A percentile compares a stretch with the other conserved stretches of the same genome.
Conservation (phyloP, 208 protist species). For the Trypanosoma boissoni region DNA sequence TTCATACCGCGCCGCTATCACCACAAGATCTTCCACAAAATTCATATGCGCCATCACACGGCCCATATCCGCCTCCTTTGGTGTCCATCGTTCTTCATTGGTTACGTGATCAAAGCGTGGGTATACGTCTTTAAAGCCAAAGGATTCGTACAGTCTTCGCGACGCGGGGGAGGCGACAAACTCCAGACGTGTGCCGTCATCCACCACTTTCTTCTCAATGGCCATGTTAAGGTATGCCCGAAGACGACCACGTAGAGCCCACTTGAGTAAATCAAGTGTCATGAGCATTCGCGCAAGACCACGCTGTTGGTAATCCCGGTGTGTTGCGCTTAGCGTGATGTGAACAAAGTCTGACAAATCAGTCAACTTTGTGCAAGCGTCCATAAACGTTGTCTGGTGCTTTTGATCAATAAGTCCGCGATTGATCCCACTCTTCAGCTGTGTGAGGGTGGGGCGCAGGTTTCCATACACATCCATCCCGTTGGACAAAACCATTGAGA, state of each 20-base stretch:
- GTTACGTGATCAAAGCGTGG: slow-evolving; percentile 66
- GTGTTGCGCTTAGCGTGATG: slow-evolving; percentile 82
- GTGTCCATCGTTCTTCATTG: slow-evolving; percentile 63
- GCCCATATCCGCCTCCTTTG: slow-evolving; percentile 77
- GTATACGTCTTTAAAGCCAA: slow-evolving; percentile 77
- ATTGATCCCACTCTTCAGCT: slow-evolving; percentile 62
- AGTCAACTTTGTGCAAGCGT: slow-evolving; percentile 43
- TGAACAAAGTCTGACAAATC: slow-evolving; percentile 83
- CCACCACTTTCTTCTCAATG: slow-evolving; percentile 73
- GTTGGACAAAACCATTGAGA: slow-evolving; percentile 69
- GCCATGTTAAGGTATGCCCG: slow-evolving; percentile 84
- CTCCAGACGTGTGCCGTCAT: slow-evolving; percentile 55
- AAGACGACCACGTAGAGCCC: slow-evolving; percentile 70
- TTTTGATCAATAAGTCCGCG: slow-evolving; percentile 38
- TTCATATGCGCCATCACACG: slow-evolving; percentile 76
- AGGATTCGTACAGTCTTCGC: slow-evolving; percentile 60
- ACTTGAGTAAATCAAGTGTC: slow-evolving; percentile 69
- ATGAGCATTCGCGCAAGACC: slow-evolving; percentile 70
- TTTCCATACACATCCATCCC: slow-evolving; percentile 86
- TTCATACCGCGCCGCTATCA: slow-evolving; percentile 23
- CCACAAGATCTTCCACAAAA: slow-evolving; percentile 42
- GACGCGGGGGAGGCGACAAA: slow-evolving; percentile 57
- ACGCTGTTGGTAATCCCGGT: slow-evolving; percentile 39
- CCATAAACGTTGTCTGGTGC: slow-evolving; percentile 44
- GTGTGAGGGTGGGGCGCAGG: slow-evolving; percentile 63